phyloP scores from a whole-genome alignment of 495 filamentous ascomycete genomes.

The Aspergillus biplanus region DNA sequence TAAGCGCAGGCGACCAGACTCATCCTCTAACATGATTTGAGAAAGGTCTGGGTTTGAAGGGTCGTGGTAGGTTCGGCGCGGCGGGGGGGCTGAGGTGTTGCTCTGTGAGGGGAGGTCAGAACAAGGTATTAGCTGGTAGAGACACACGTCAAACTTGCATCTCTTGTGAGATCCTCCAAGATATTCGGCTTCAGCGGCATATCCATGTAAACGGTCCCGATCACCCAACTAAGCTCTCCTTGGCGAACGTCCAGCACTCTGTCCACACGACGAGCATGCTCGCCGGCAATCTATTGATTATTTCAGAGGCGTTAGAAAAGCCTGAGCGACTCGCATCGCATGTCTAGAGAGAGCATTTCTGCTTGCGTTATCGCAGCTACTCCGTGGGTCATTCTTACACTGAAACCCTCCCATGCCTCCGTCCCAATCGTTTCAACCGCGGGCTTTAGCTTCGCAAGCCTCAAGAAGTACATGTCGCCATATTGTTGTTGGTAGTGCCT shows the following conservation, averaged over 20 bases:
- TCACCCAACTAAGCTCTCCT: conserved; percentile 93
- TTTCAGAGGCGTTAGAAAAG: conserved; percentile 16
- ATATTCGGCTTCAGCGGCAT: conserved; percentile 97
- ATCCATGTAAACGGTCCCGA: conserved; percentile 94
- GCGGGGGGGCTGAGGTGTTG: conserved; percentile 81
- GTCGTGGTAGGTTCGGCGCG: conserved; percentile 74
- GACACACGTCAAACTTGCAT: conserved; percentile 58
- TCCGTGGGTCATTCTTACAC: conserved; percentile 42
- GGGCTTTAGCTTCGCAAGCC: conserved; percentile 85
- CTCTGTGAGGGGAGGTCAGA: conserved; percentile 53
- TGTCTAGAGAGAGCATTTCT: neutral
- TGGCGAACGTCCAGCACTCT: conserved; percentile 94
- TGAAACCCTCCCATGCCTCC: conserved; percentile 75
- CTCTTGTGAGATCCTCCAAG: conserved; percentile 90
- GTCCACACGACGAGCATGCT: conserved; percentile 73
- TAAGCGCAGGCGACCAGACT: conserved; percentile 87
- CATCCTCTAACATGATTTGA: conserved; percentile 89
- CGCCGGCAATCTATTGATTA: conserved; percentile 66
- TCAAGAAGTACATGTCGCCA: conserved; percentile 95
- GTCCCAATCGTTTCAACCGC: conserved; percentile 72
- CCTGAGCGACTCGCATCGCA: neutral
- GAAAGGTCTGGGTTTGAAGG: conserved; percentile 48
- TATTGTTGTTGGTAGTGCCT: conserved; percentile 93
- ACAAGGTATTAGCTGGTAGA: neutral
- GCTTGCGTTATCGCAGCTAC: neutral